These are phyloP conservation scores for Aspergillus sojae DNA, from an alignment of 2,329 filamentous ascomycete species.

Conservation along the genomic window DNA sequence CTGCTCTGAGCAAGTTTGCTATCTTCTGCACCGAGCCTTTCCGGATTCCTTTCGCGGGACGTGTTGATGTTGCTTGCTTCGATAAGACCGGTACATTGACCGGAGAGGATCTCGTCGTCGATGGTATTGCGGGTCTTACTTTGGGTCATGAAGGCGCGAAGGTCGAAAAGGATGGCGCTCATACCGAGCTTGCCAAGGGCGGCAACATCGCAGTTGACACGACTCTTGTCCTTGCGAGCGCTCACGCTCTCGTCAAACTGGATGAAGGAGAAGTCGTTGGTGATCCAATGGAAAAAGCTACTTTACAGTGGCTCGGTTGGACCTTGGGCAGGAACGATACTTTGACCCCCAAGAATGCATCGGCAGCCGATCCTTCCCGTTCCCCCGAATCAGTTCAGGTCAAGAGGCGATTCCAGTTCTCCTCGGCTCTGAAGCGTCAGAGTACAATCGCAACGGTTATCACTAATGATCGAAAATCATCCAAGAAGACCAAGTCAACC, in stretches of 20 bases:
- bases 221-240: conserved; percentile 88
- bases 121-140: conserved; percentile 88
- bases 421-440: conserved; percentile 91
- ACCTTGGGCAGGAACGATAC: conserved; percentile 85
- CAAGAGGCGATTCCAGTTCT: conserved; percentile 97
- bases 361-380: conserved; percentile 46
- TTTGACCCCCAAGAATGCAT: conserved; percentile 65
- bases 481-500: conserved; percentile 77
- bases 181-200: conserved; percentile 75
- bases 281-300: conserved; percentile 99
- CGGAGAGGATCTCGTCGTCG: conserved; percentile 93
- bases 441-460: conserved; percentile 88
- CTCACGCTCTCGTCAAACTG: conserved; percentile 91
- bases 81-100: conserved; percentile 98
- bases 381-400: conserved; percentile 79
- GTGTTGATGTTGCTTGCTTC: conserved; percentile 95
- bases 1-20: conserved; percentile 89
- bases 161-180: conserved; percentile 77
- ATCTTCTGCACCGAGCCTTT: conserved; percentile 99
- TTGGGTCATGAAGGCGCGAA: conserved; percentile 69
- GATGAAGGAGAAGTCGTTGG: conserved; percentile 97
- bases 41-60: conserved; percentile 93
- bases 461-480: conserved; percentile 69
- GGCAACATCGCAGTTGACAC: conserved; percentile 75
- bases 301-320: conserved; percentile 87